Base-by-base conservation (phyloP, 768 basidiomycete species). In the Suillus ampliporus region DNA sequence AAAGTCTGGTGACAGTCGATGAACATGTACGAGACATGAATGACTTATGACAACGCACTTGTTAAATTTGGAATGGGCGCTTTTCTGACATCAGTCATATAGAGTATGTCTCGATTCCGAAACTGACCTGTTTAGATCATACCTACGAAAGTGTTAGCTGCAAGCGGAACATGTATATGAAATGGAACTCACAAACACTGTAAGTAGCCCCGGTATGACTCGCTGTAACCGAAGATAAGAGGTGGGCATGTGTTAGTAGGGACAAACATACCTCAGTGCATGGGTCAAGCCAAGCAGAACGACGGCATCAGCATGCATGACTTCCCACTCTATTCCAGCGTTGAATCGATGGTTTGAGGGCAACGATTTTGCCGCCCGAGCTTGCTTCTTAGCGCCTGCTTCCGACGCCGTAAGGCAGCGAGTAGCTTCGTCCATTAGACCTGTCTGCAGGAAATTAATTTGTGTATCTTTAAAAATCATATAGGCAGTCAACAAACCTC, bases 201-300 rank as follows among this genome's bases (percentile, higher is more conserved):
- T 9, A 92, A 67, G 71, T 92, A 92, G 38, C 91, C 91, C 80
- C 84, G 86, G 72, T 91, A 91, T 2, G 87, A 86, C 75, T 92
- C 91, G 61, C 89, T 91, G 57, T 28, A 52, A 57, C 37, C 54
- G 41, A 40, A 21, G n/a, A 52, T 14, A 9, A 9, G 13, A 44
- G 35, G 37, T 1, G 21, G 62, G 34, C 58, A 40, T 35, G 43
- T 43, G 28, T 41, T 13, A 60, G 34, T 7, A 41, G 26, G 15
- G 43, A 19, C 21, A 35, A 8, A 14, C 83, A 23, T 65, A 90
- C 90, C 86, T 87, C 44, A 92, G 74, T 10, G 88, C 90, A 67
- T 88, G 84, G 1, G 87, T 89, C 58, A 94, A 74, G 0, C 91
- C 92, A 7, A 89, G 79, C 43, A 94, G 73, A 6, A 94, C 84